Evolutionary conservation across 2,329 filamentous ascomycete species (phyloP).

Genomic region (Neocatenulostroma microsporum): DNA sequence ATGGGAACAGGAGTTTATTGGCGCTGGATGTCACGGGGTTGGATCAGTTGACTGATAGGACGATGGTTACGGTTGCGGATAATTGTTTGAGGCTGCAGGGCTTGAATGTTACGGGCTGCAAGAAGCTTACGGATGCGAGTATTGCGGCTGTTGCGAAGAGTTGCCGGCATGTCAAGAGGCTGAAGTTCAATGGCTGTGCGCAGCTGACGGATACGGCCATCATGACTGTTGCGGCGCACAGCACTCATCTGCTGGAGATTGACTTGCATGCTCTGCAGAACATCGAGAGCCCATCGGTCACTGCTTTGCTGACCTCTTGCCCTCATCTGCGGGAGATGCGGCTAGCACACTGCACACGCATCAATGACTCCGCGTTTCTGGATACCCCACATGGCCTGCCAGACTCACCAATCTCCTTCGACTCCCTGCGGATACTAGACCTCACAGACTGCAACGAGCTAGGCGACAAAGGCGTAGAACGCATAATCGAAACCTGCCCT

Average conservation of each 20-base stretch:
- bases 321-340: conserved; percentile 83
- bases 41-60: conserved; percentile 70
- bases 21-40: conserved; percentile 85
- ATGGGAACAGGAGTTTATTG: conserved; percentile 70
- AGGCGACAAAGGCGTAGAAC: conserved; percentile 78
- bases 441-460: conserved; percentile 80
- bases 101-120: conserved; percentile 83
- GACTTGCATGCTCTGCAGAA: conserved; percentile 80
- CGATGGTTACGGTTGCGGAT: conserved; percentile 67
- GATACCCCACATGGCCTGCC: conserved; percentile 60
- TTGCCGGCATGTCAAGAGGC: conserved; percentile 80
- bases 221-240: conserved; percentile 76
- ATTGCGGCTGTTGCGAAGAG: conserved; percentile 70
- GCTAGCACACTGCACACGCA: conserved; percentile 72
- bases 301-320: conserved; percentile 67
- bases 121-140: conserved; percentile 76
- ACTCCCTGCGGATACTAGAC: conserved; percentile 86
- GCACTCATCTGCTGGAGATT: conserved; percentile 90
- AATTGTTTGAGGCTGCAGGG: conserved; percentile 83
- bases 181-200: conserved; percentile 90
- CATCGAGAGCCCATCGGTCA: conserved; percentile 77
- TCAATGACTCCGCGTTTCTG: conserved; percentile 84
- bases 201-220: conserved; percentile 78
- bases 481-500: conserved; percentile 78
- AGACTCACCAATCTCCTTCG: conserved; percentile 49